Evolutionary conservation across 352 stramenopile species (phyloP).

Genomic region (Aphanomyces invadans): DNA sequence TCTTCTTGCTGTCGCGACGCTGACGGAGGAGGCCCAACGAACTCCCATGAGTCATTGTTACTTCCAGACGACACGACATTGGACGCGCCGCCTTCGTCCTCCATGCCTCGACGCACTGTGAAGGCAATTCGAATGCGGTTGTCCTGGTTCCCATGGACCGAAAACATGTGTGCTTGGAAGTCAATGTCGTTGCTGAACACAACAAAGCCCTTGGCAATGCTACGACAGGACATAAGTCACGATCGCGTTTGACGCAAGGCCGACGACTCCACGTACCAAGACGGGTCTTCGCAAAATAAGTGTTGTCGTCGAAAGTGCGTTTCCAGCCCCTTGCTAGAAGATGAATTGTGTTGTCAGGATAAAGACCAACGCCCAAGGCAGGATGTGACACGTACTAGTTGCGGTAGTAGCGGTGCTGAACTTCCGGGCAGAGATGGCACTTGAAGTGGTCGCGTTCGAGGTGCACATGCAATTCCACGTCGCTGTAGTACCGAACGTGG

Average conservation of each 20-base stretch:
- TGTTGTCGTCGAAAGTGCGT: constrained; percentile 79
- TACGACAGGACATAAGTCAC: background rate
- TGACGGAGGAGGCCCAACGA: constrained; percentile 25
- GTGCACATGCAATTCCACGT: constrained; percentile 79
- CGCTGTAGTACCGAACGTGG: constrained; percentile 76
- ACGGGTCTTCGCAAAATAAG: constrained; percentile 73
- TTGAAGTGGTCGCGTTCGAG: constrained; percentile 86
- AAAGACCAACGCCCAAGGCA: too few species aligned
- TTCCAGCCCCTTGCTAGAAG: constrained; percentile 64
- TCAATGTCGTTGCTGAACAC: constrained; percentile 84
- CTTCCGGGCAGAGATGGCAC: constrained; percentile 80
- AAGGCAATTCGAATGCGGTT: constrained; percentile 73
- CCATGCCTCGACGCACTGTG: constrained; percentile 42
- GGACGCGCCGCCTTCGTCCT: constrained; percentile 39
- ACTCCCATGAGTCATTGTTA: constrained; percentile 28
- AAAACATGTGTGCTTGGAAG: constrained; percentile 78
- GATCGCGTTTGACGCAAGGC: background rate
- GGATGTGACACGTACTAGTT: constrained; percentile 81
- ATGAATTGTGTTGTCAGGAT: background rate
- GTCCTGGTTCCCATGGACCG: constrained; percentile 50
- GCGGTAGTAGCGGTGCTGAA: constrained; percentile 82
- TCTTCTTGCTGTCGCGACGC: constrained; percentile 38
- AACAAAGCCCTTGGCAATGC: constrained; percentile 75
- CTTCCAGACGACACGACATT: constrained; percentile 46
- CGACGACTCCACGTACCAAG: constrained; percentile 41